Evolutionary conservation across 139 green algal genomes (phyloP).

Genomic region (Chlamydomonas sp.): DNA sequence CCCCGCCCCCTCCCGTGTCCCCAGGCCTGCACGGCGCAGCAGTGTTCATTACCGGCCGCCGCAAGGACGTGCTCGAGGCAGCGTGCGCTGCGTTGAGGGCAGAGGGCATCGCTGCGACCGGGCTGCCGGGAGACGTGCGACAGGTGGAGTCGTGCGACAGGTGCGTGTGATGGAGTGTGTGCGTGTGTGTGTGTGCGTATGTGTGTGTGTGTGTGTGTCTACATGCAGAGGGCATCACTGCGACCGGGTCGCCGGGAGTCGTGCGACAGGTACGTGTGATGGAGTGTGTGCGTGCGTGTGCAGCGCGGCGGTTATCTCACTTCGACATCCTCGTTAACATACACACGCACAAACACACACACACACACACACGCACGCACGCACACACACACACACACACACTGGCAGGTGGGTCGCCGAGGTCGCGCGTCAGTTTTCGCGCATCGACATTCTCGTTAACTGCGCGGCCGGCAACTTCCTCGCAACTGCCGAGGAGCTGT

Average conservation of each 20-base stretch:
- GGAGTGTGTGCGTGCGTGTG: background rate
- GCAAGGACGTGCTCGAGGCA: conserved; percentile 60
- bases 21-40: conserved; percentile 75
- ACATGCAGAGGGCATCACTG: too few relatives aligned
- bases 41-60: conserved; percentile 67
- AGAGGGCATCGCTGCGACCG: conserved; percentile 51
- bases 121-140: conserved; percentile 80
- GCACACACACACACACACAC: too few relatives aligned
- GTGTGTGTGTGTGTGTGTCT: background rate
- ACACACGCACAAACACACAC: too few relatives aligned
- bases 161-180: conserved; percentile 29
- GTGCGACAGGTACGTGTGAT: too few relatives aligned
- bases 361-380: too few relatives aligned
- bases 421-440: conserved; percentile 34
- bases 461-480: conserved; percentile 88
- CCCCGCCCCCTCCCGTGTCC: background rate
- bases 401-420: conserved; percentile 31
- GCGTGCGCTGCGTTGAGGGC: conserved; percentile 39
- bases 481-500: conserved; percentile 72
- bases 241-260: too few relatives aligned
- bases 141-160: conserved; percentile 55
- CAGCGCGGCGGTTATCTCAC: conserved; percentile 5
- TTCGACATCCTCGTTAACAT: too few relatives aligned
- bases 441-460: conserved; percentile 89
- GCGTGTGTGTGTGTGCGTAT: background rate